These are phyloP conservation scores for Aspergillus mulundensis DNA, from an alignment of 495 filamentous ascomycete species.

Conservation along the genomic window DNA sequence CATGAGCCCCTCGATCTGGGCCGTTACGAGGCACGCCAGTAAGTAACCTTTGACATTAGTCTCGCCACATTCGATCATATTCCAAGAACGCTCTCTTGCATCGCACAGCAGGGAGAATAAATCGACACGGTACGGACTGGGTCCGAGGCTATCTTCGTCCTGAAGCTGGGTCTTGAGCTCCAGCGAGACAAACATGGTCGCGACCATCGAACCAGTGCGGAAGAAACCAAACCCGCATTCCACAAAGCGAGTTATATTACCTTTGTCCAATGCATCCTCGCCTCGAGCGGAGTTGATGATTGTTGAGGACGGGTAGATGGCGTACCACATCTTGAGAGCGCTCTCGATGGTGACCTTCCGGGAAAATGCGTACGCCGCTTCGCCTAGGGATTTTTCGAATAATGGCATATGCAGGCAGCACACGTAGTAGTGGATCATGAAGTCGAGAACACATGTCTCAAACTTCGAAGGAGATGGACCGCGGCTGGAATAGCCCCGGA, in stretches of 20 bases:
- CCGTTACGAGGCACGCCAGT: slow-evolving; percentile 34
- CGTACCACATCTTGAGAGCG: slow-evolving; percentile 46
- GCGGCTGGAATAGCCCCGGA: slow-evolving; percentile 30
- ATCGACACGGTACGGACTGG: slow-evolving; percentile 41
- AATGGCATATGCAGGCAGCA: slow-evolving; percentile 49
- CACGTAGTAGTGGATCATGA: slow-evolving; percentile 44
- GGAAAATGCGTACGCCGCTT: slow-evolving; percentile 47
- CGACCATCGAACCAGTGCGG: slow-evolving; percentile 38
- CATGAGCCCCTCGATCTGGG: slow-evolving; percentile 43
- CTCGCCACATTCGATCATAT: slow-evolving; percentile 45
- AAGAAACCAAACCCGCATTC: slow-evolving; percentile 46
- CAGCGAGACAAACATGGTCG: slow-evolving; percentile 36
- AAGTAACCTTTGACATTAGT: slow-evolving; percentile 57
- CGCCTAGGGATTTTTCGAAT: slow-evolving; percentile 28
- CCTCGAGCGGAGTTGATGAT: slow-evolving; percentile 15
- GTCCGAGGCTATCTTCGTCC: slow-evolving; percentile 47
- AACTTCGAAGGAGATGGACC: slow-evolving; percentile 30
- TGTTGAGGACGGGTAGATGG: slow-evolving; percentile 31
- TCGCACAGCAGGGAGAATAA: slow-evolving; percentile 45
- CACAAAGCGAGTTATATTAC: slow-evolving; percentile 40
- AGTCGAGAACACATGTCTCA: slow-evolving; percentile 35
- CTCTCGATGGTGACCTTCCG: slow-evolving; percentile 44
- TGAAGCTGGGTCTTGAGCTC: slow-evolving; percentile 49
- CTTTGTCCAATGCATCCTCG: slow-evolving; percentile 15
- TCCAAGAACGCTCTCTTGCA: slow-evolving; percentile 38